Evolutionary conservation across 2,329 filamentous ascomycete species (phyloP), one percentile per base, ranked within the genome.

Genomic region (Byssothecium circinans): DNA sequence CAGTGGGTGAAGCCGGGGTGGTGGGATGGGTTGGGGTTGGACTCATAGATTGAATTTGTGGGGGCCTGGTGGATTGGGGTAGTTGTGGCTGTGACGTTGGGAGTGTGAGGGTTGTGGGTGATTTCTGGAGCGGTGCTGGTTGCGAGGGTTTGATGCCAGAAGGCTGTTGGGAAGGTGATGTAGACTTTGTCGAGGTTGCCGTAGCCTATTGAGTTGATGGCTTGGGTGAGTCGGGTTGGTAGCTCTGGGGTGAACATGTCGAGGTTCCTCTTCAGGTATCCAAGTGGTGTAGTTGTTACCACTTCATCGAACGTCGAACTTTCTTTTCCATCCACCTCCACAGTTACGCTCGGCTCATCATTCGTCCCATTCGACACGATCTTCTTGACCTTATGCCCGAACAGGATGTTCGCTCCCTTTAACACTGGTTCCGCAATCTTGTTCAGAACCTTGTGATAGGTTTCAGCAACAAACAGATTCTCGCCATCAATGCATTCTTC

Each of bases 401-500:
- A 79, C 47, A 73, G 74, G 34, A 89, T 76, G 1, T 78, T 71
- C 0, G 83, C 83, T 4, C 75, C 71, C 4, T 80, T 74, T 0
- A 82, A 54, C 1, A 77, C 85, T 0, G 84, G 80, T 43, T 76
- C 75, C 0, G 84, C 78, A 32, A 89, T 77, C 33, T 74, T 74
- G 12, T 81, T 70, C n/a, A 86, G 63, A n/a, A 86, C 81, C 46
- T 76, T 76, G 22, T 75, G 72, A 61, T 85, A 85, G 2, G 81
- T 85, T 1, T 77, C 81, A 3, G 81, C 80, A 25, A 86, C 80
- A 51, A 85, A 84, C 25, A 82, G 75, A 57, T 85, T 85, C 62
- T 81, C 82, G 37, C 86, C 87, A 62, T 89, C 86, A 43, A 90
- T 84, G 55, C 85, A 88, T 68, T 90, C 86, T 63, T 91, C 87